Evolutionary conservation across 163 green algal species (phyloP), one percentile per base, ranked within the genome.

Genomic region (Chlamydomonas reinhardtii): DNA sequence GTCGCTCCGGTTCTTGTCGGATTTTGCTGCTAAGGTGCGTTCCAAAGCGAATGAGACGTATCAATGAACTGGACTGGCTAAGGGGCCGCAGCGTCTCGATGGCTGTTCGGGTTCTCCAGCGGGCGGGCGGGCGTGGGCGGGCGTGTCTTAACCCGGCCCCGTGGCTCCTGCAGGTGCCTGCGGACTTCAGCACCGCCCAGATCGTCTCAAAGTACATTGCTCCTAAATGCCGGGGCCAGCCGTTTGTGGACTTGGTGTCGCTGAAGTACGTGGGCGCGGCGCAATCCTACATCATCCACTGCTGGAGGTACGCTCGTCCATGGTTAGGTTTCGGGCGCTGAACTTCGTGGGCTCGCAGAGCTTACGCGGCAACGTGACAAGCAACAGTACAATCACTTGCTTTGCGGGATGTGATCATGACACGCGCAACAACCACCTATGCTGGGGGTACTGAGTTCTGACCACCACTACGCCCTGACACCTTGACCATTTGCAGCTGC

Each of bases 261-360:
- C 22, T 56, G n/a, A 85, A 85, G 68, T 77, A 85, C 48, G 52
- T 71, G 32, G 78, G 78, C 65, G 12, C 24, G 8, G 78, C 78
- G 32, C 78, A 85, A 52, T 68, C 77, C 61, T 85, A 85, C 78
- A 31, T 85, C 78, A 77, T 77, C 68, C 78, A 85, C 52, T 54
- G 68, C 12, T 77, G 68, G 68, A 34, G 32, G 48, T 56, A 56
- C 12, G 48, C 9, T n/a, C n/a, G n/a, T n/a, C n/a, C n/a, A n/a
- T n/a, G n/a, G n/a, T n/a, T n/a, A n/a, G n/a, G n/a, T n/a, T n/a
- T n/a, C n/a, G n/a, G n/a, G n/a, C n/a, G n/a, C n/a, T n/a, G n/a
- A n/a, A n/a, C n/a, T n/a, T n/a, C n/a, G n/a, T n/a, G n/a, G n/a
- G n/a, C n/a, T n/a, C n/a, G n/a, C n/a, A n/a, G n/a, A n/a, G n/a